Evolutionary conservation across 371 early-diverging fungal species (phyloP).

Genomic region (Zychaea mexicana): DNA sequence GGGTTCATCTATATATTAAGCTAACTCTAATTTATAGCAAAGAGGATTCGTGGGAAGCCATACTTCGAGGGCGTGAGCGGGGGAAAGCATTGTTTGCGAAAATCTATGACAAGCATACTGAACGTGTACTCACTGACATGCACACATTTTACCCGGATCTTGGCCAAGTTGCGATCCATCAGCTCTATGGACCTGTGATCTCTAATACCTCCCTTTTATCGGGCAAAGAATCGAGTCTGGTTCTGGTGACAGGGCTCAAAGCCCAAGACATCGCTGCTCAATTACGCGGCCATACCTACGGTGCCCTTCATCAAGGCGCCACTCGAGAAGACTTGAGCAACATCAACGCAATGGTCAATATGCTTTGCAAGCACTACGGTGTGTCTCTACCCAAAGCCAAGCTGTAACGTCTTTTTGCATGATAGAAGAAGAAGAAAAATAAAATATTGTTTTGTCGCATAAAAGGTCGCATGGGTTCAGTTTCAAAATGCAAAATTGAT

Average conservation of each 20-base stretch:
- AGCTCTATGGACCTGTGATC: constrained; percentile 35
- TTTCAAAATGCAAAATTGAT: too few relatives aligned
- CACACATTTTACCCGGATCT: constrained; percentile 30
- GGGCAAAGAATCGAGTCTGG: constrained; percentile 34
- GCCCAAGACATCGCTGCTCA: constrained; percentile 30
- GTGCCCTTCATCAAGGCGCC: constrained; percentile 45
- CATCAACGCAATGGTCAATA: constrained; percentile 3
- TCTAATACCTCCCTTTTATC: constrained; percentile 26
- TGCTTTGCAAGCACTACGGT: constrained; percentile 12
- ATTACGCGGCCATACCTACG: constrained; percentile 32
- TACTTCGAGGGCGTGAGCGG: constrained; percentile 64
- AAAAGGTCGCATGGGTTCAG: too few relatives aligned
- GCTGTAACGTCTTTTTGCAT: too few relatives aligned
- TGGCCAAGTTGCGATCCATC: constrained; percentile 34
- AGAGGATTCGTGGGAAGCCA: constrained; percentile 79
- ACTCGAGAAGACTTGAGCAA: constrained; percentile 22
- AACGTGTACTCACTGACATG: constrained; percentile 32
- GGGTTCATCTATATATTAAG: background rate
- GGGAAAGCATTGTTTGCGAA: constrained; percentile 35
- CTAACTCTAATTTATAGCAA: constrained; percentile 2
- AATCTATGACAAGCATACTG: constrained; percentile 37
- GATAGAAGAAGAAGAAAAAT: too few relatives aligned
- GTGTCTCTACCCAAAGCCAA: constrained; percentile 13
- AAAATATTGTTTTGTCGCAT: too few relatives aligned
- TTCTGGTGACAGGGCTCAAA: constrained; percentile 31